These are phyloP conservation scores for Acanthamoeba royreba DNA, from an alignment of 208 protist species.

Conservation along the genomic window DNA sequence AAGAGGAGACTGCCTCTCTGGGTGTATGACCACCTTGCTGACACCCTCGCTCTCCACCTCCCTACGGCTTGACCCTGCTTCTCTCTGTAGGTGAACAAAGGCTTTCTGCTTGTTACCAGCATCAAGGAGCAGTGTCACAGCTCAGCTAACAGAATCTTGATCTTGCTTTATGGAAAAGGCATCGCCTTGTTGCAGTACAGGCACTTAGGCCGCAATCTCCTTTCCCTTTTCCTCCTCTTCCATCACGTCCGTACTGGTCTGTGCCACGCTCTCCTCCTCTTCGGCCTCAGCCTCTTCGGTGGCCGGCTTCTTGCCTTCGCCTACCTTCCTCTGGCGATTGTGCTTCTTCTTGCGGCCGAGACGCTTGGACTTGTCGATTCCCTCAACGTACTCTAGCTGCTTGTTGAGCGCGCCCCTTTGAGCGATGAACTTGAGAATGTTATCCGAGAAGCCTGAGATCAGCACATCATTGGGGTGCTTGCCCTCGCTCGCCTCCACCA, in stretches of 20 bases:
- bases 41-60: background rate
- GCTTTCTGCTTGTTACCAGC: too few species aligned
- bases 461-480: constrained; percentile 88
- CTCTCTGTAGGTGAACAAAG: too few species aligned
- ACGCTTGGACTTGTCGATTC: constrained; percentile 29
- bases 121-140: too few species aligned
- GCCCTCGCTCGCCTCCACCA: background rate
- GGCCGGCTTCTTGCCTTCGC: background rate
- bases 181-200: too few species aligned
- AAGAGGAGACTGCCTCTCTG: background rate
- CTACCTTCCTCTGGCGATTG: background rate
- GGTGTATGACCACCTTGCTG: background rate
- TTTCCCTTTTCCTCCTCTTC: too few species aligned
- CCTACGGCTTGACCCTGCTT: background rate
- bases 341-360: constrained; percentile 1
- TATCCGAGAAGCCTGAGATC: constrained; percentile 88
- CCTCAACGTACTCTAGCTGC: constrained; percentile 48
- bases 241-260: too few species aligned
- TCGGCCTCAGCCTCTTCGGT: background rate
- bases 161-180: too few species aligned
- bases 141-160: too few species aligned
- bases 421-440: constrained; percentile 89
- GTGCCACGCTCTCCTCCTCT: too few species aligned
- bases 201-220: too few species aligned
- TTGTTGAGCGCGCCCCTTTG: constrained; percentile 65